These are phyloP conservation scores for Aureobasidium mangrovei DNA, from an alignment of 2,329 filamentous ascomycete genomes.

Conservation along the genomic window DNA sequence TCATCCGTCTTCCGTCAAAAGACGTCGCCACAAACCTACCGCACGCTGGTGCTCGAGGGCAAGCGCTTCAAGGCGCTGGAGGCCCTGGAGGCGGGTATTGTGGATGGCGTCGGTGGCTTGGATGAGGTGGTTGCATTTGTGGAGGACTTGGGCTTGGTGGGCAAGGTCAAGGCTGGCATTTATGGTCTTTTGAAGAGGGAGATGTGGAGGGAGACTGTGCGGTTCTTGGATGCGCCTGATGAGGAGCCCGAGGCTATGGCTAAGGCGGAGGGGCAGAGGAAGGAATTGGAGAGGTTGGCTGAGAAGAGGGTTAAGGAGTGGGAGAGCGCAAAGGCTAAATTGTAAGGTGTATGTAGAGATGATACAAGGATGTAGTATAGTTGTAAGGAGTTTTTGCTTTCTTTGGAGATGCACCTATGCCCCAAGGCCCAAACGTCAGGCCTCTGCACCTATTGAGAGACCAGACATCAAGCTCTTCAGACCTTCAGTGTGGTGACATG, in stretches of 20 bases:
- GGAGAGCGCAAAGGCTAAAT: slow-evolving; percentile 23
- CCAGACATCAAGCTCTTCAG: no score
- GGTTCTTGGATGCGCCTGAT: slow-evolving; percentile 45
- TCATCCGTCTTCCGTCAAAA: slow-evolving; percentile 66
- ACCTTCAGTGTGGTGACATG: no score
- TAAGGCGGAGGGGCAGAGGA: slow-evolving; percentile 27
- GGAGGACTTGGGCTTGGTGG: slow-evolving; percentile 47
- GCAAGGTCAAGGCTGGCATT: slow-evolving; percentile 55
- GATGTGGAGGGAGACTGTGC: slow-evolving; percentile 61
- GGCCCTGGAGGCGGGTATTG: slow-evolving; percentile 57
- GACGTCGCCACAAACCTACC: slow-evolving; percentile 46
- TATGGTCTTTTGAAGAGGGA: slow-evolving; percentile 67
- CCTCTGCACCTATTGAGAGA: no score
- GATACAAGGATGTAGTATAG: not conserved
- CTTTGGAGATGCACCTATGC: not conserved
- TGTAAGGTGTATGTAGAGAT: slow-evolving; percentile 16
- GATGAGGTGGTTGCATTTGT: slow-evolving; percentile 56
- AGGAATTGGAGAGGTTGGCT: slow-evolving; percentile 14
- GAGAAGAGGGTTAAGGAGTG: slow-evolving; percentile 21
- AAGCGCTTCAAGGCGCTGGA: slow-evolving; percentile 53
- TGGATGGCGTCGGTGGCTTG: slow-evolving; percentile 58
- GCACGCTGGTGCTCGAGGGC: slow-evolving; percentile 64
- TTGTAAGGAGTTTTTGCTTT: not conserved
- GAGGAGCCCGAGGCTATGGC: slow-evolving; percentile 34
- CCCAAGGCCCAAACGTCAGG: no score